Evolutionary conservation across 306 rosid genomes (phyloP).

Genomic region (Sindora glabra): DNA sequence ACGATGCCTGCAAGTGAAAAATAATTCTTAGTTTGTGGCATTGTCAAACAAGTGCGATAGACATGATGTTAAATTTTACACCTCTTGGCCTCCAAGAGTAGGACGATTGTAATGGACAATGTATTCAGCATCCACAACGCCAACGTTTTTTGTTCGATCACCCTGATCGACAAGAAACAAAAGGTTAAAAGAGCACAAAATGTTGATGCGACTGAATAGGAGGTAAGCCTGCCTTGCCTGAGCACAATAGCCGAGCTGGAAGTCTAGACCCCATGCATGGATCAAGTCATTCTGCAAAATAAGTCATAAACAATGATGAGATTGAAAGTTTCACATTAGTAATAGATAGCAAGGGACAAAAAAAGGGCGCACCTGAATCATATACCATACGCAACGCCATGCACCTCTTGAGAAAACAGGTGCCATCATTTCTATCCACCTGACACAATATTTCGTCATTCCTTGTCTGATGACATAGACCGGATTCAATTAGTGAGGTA

Average conservation of each 20-base stretch:
- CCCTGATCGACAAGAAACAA: constrained; percentile 38
- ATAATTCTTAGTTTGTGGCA: constrained; percentile 14
- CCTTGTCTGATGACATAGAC: neutral
- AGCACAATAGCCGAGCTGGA: constrained; percentile 89
- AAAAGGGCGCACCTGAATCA: constrained; percentile 68
- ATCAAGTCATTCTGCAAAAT: constrained; percentile 73
- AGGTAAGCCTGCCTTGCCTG: constrained; percentile 51
- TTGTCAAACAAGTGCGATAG: constrained; percentile 1
- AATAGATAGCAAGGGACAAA: neutral
- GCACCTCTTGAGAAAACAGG: constrained; percentile 88
- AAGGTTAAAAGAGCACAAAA: neutral
- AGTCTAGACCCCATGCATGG: constrained; percentile 96
- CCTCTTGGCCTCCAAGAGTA: constrained; percentile 75
- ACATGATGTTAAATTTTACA: constrained; percentile 27
- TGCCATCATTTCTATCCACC: constrained; percentile 99
- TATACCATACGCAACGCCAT: constrained; percentile 92
- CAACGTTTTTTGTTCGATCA: constrained; percentile 68
- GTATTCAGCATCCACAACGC: constrained; percentile 92
- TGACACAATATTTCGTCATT: constrained; percentile 32
- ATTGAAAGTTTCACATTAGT: neutral
- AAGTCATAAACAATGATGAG: neutral
- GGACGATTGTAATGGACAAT: constrained; percentile 71
- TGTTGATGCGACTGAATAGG: neutral
- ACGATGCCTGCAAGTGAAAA: constrained; percentile 38
- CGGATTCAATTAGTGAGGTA: constrained; percentile 4